Evolutionary conservation across 257 asterid species (phyloP).

Genomic region (Solanum dulcamara): DNA sequence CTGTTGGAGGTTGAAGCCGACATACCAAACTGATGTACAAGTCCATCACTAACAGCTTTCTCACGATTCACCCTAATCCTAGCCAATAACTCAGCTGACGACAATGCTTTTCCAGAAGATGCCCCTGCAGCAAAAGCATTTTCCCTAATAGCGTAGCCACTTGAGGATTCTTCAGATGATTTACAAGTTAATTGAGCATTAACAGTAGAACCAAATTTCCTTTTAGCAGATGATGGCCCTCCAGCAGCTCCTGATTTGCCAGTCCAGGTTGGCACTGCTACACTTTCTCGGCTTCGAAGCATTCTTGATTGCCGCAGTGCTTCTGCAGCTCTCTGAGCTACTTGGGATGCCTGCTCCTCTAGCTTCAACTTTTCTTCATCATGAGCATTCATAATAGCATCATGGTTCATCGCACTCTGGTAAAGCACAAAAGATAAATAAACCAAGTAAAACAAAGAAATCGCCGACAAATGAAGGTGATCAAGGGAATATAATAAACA

Average conservation of each 20-base stretch:
- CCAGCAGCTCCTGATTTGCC: constrained; percentile 95
- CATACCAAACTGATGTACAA: constrained; percentile 51
- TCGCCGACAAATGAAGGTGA: background rate
- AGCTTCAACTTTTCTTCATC: constrained; percentile 72
- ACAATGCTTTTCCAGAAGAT: constrained; percentile 70
- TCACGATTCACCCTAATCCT: constrained; percentile 59
- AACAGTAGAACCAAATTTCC: constrained; percentile 71
- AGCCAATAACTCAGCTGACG: constrained; percentile 72
- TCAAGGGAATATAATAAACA: background rate
- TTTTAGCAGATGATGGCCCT: constrained; percentile 59
- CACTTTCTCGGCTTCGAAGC: constrained; percentile 70
- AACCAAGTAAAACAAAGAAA: background rate
- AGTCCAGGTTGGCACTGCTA: constrained; percentile 90
- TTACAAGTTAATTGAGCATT: constrained; percentile 34
- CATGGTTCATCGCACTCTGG: constrained; percentile 94
- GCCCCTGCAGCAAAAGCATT: constrained; percentile 59
- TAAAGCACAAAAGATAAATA: background rate
- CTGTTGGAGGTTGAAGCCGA: constrained; percentile 25
- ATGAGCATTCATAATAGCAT: constrained; percentile 77
- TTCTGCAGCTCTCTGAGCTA: constrained; percentile 95
- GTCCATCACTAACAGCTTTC: constrained; percentile 57
- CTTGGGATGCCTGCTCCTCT: constrained; percentile 77
- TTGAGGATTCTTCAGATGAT: constrained; percentile 22
- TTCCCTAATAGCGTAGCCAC: constrained; percentile 10
- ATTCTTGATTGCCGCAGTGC: constrained; percentile 87